A percentile compares a stretch with the other conserved stretches of the same genome.
Evolutionary conservation across 2,329 filamentous ascomycete species (phyloP).

Genomic region (Capronia epimyces): DNA sequence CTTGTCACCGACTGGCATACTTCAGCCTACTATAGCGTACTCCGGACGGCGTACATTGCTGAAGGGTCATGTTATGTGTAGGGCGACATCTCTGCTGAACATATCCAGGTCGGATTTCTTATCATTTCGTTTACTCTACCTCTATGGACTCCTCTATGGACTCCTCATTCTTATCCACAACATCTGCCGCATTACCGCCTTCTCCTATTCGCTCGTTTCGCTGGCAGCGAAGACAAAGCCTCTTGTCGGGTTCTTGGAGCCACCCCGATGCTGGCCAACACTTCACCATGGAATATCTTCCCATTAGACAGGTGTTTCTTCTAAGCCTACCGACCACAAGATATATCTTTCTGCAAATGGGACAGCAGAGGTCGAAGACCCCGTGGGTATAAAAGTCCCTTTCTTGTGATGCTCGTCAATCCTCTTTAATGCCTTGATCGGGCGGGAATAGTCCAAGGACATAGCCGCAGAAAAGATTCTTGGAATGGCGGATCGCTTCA

Average conservation of each 20-base stretch:
- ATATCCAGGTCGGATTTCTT: constrained; percentile 40
- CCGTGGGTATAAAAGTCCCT: constrained; percentile 20
- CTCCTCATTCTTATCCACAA: constrained; percentile 42
- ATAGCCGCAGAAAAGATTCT: too few species aligned
- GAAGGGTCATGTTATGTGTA: neutral
- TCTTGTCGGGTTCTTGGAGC: constrained; percentile 54
- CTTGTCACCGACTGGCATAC: too few species aligned
- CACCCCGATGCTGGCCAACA: constrained; percentile 49
- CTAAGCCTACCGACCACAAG: constrained; percentile 46
- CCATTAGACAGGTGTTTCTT: constrained; percentile 49
- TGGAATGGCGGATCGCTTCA: too few species aligned
- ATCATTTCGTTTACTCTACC: constrained; percentile 41
- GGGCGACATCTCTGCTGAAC: constrained; percentile 24
- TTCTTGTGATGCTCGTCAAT: neutral
- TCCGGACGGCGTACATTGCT: too few species aligned
- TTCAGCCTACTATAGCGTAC: too few species aligned
- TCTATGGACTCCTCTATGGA: constrained; percentile 30
- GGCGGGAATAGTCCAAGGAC: too few species aligned
- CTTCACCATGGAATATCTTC: constrained; percentile 47
- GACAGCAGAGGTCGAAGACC: constrained; percentile 47
- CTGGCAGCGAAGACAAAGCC: constrained; percentile 41
- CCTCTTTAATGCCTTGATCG: too few species aligned
- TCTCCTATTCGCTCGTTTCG: constrained; percentile 36
- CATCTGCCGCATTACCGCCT: constrained; percentile 51
- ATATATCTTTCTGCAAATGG: constrained; percentile 50